Evolutionary conservation across 257 asterid genomes (phyloP).

Genomic region (Rauvolfia tetraphylla): DNA sequence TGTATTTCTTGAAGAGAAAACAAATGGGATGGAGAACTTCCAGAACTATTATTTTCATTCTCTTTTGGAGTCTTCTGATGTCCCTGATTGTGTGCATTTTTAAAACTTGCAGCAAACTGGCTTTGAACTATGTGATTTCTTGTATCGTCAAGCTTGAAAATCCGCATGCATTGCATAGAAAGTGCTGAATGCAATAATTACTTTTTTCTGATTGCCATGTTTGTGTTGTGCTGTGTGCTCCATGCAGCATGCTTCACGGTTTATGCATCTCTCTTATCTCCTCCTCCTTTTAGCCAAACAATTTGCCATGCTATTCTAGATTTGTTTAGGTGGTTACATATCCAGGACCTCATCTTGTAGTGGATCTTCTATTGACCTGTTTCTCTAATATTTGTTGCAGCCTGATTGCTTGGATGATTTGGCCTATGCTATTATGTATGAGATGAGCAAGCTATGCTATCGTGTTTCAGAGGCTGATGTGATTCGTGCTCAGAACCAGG

Average conservation of each 20-base stretch:
- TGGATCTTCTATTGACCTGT: neutral
- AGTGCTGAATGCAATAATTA: neutral
- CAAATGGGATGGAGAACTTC: neutral
- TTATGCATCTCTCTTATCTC: neutral
- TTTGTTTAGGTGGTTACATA: neutral
- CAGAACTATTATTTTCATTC: neutral
- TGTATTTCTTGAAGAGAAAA: neutral
- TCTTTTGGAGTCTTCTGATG: neutral
- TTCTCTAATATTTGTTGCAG: conserved; percentile 31
- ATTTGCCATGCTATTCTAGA: neutral
- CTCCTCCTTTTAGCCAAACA: neutral
- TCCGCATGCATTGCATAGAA: neutral
- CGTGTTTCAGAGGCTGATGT: conserved; percentile 69
- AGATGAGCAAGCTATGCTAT: conserved; percentile 60
- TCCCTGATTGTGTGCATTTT: neutral
- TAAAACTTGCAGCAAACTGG: neutral
- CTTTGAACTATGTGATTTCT: neutral
- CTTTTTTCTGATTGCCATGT: neutral
- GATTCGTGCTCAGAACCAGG: conserved; percentile 88
- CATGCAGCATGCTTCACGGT: neutral
- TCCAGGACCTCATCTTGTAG: neutral
- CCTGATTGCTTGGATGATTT: conserved; percentile 85
- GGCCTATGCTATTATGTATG: conserved; percentile 70
- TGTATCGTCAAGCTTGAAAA: neutral
- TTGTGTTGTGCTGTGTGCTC: neutral